Evolutionary conservation across 2,329 filamentous ascomycete genomes (phyloP).

Genomic region (Reticulascus tulasneorum): DNA sequence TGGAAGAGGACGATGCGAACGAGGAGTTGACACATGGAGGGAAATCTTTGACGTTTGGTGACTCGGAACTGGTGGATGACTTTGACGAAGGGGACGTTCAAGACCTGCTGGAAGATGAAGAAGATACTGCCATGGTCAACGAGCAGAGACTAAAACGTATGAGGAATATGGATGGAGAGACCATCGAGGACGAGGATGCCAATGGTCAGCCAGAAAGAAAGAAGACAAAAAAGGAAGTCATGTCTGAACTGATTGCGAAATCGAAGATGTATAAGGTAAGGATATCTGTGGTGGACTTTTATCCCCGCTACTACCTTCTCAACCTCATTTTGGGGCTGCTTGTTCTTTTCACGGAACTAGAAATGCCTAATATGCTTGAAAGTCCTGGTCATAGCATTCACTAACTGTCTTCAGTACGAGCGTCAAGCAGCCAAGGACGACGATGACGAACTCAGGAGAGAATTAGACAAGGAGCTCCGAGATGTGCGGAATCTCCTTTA

Average conservation of each 20-base stretch:
- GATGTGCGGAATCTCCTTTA: constrained; percentile 71
- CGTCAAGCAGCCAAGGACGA: constrained; percentile 89
- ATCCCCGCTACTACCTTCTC: neutral
- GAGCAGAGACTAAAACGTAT: constrained; percentile 53
- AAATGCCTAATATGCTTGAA: too few relatives aligned
- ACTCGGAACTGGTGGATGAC: constrained; percentile 54
- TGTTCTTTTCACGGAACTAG: neutral
- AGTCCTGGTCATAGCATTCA: too few relatives aligned
- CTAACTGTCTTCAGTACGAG: too few relatives aligned
- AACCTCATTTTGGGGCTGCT: too few relatives aligned
- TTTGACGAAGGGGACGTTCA: constrained; percentile 72
- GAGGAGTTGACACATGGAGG: constrained; percentile 79
- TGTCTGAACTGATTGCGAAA: constrained; percentile 97
- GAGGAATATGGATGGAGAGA: constrained; percentile 46
- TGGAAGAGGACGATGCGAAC: constrained; percentile 72
- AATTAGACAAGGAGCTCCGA: constrained; percentile 78
- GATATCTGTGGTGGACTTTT: neutral
- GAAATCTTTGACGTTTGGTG: constrained; percentile 61
- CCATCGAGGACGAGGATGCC: constrained; percentile 46
- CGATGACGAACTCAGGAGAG: constrained; percentile 79
- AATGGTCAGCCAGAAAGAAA: constrained; percentile 75
- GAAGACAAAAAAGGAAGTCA: constrained; percentile 94
- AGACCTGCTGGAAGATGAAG: constrained; percentile 54
- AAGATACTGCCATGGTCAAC: constrained; percentile 51
- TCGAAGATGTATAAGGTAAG: constrained; percentile 81